Evolutionary conservation across 495 filamentous ascomycete genomes (phyloP).

Genomic region (Penicillium cosmopolitanum): DNA sequence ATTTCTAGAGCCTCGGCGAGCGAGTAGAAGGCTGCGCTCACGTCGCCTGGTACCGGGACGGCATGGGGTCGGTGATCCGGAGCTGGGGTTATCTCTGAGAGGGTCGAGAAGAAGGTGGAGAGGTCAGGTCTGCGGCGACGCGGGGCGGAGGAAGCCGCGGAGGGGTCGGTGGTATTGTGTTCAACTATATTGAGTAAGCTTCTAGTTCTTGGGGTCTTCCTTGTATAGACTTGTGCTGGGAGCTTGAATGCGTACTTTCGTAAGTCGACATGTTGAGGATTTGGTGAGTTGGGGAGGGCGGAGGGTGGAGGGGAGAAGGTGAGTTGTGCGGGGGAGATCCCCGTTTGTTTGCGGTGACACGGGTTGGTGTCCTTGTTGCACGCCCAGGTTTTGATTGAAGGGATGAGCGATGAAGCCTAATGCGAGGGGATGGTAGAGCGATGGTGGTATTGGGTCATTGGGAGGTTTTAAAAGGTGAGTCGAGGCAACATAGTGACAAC

Average conservation of each 20-base stretch:
- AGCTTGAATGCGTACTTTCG: constrained; percentile 45
- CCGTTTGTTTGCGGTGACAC: constrained; percentile 21
- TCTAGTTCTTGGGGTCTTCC: neutral
- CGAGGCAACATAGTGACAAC: constrained; percentile 35
- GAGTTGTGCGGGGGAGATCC: constrained; percentile 21
- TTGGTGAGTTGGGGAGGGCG: neutral
- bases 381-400: neutral
- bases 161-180: constrained; percentile 66
- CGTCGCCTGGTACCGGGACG: constrained; percentile 71
- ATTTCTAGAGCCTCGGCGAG: constrained; percentile 61
- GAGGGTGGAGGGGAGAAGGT: constrained; percentile 6
- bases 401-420: neutral
- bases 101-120: constrained; percentile 81
- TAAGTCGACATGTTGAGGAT: constrained; percentile 56
- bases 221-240: neutral
- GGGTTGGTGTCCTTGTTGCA: constrained; percentile 12
- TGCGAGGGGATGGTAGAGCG: neutral
- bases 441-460: neutral
- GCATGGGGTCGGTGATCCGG: constrained; percentile 57
- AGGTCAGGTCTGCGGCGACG: constrained; percentile 75
- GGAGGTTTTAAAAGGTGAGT: constrained; percentile 2
- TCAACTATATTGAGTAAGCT: constrained; percentile 63
- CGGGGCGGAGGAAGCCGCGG: constrained; percentile 31
- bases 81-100: constrained; percentile 63
- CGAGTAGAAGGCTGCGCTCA: constrained; percentile 63